These are phyloP conservation scores for Aureobasidium lini DNA, from an alignment of 2,329 filamentous ascomycete genomes.

Conservation along the genomic window DNA sequence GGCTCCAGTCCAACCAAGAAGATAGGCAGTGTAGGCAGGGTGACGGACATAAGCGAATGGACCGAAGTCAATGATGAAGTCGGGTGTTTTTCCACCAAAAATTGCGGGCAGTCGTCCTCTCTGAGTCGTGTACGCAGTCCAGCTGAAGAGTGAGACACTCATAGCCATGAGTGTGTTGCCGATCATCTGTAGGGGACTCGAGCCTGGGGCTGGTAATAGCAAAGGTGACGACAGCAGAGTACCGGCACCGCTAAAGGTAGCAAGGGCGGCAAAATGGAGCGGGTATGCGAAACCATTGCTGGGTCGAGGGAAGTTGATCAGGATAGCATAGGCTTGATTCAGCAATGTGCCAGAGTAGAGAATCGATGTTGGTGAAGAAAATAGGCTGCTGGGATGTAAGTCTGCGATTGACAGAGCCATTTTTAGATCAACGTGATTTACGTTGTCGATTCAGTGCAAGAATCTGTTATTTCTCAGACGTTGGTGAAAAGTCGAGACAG, in stretches of 20 bases:
- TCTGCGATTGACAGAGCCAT: background rate
- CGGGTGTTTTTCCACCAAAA: constrained; percentile 6
- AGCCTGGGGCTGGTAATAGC: background rate
- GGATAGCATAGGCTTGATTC: constrained; percentile 4
- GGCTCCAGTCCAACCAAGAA: background rate
- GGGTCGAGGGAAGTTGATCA: constrained; percentile 5
- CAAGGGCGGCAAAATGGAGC: background rate
- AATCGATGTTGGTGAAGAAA: background rate
- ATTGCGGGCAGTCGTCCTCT: constrained; percentile 3
- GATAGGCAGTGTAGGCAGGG: constrained; percentile 7
- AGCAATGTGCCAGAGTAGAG: background rate
- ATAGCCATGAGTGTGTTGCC: background rate
- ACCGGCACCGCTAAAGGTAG: background rate
- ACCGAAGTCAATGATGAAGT: constrained; percentile 7
- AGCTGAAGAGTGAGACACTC: constrained; percentile 1
- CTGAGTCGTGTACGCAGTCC: constrained; percentile 4
- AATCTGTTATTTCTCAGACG: background rate
- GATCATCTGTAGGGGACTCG: background rate
- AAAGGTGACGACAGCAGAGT: background rate
- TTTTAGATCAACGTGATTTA: background rate
- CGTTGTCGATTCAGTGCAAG: background rate
- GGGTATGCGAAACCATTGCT: constrained; percentile 12
- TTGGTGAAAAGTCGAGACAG: no score
- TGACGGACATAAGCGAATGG: constrained; percentile 7
- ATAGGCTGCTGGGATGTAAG: background rate